Evolutionary conservation across 192 early-diverging fungal species (phyloP), one percentile per base, ranked within the genome.

Genomic region (Diversispora epigaea): DNA sequence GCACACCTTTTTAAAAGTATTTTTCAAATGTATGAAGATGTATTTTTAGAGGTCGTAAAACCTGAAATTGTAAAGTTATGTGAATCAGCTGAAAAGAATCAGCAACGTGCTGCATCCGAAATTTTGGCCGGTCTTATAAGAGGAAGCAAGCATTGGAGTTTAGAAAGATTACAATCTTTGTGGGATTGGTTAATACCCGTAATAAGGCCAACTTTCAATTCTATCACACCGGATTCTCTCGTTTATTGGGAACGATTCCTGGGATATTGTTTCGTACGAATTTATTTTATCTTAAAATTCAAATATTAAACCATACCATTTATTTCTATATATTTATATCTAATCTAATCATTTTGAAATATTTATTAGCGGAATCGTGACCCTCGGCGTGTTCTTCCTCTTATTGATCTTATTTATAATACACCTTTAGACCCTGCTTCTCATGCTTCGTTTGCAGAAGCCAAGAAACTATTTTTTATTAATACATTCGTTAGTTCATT

Each of bases 131-230:
- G 96, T 4, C 45, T 96, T 32, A 78, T 98, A 22, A 89, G 93
- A 22, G 96, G 96, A 5, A 88, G 85, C 66, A 98, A 96, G 78
- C 92, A 97, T 78, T 98, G 95, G 95, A 72, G 77, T 4, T 64
- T 79, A 8, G 77, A 70, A 2, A 79, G 81, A 68, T 54, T 77
- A 8, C 58, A 77, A n/a, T 75, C 57, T 14, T 78, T 96, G 77
- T 96, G 95, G 95, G 76, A 68, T 4, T 89, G 86, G 88, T 62
- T 95, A 47, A 81, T 84, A 8, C 89, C 93, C 2, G 40, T 94
- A 9, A 32, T 96, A 21, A 77, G 75, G 3, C 80, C 79, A 44
- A 89, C 87, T 1, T 85, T 97, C 40, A 79, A 87, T 21, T 81
- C 83, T 32, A 86, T 91, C 3, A 90, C 91, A 0, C 88, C 90